phyloP scores from a whole-genome alignment of 768 basidiomycete genomes.

The Psilocybe azurescens region DNA sequence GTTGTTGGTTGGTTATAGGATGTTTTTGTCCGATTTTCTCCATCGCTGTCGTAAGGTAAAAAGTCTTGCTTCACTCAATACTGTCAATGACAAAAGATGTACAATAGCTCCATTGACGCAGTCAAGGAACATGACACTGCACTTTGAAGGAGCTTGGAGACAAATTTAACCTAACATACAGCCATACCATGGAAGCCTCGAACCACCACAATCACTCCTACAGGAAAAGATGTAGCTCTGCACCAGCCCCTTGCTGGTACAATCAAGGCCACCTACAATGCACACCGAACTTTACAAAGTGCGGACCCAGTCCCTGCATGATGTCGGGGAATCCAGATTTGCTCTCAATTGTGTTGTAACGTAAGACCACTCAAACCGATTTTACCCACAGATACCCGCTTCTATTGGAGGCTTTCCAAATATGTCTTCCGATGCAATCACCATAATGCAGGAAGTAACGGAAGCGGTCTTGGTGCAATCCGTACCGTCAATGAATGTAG shows the following conservation, averaged over 20 bases:
- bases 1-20: too few relatives aligned
- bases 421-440: constrained; percentile 77
- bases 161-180: constrained; percentile 62
- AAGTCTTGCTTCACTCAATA: neutral
- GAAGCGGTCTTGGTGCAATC: constrained; percentile 42
- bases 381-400: constrained; percentile 52
- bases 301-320: constrained; percentile 52
- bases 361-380: constrained; percentile 24
- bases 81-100: constrained; percentile 11
- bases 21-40: too few relatives aligned
- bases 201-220: constrained; percentile 74
- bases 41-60: constrained; percentile 62
- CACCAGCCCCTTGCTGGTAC: constrained; percentile 64
- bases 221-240: constrained; percentile 45
- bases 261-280: constrained; percentile 65
- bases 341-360: constrained; percentile 14
- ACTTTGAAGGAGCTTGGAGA: constrained; percentile 52
- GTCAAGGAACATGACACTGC: constrained; percentile 48
- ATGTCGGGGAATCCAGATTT: constrained; percentile 65
- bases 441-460: constrained; percentile 37
- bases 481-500: constrained; percentile 79
- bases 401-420: constrained; percentile 60
- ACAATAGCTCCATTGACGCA: constrained; percentile 45
- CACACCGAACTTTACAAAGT: constrained; percentile 43
- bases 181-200: constrained; percentile 51